A percentile compares a stretch with the other conserved stretches of the same genome.
These are phyloP conservation scores for Malus sieversii DNA, from an alignment of 306 rosid genomes.

Conservation along the genomic window DNA sequence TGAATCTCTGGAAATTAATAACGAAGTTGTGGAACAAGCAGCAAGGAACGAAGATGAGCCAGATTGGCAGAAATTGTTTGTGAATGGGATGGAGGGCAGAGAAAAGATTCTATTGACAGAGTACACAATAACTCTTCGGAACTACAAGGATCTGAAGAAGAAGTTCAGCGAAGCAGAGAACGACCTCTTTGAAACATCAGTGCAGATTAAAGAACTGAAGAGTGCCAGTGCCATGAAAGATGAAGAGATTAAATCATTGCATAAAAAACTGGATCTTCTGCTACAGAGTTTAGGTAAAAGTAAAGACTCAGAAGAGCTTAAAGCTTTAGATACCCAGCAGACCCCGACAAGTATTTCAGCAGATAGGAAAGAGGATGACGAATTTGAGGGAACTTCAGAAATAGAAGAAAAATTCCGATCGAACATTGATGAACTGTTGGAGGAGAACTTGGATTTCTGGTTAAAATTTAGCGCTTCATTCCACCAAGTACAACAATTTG, in stretches of 20 bases:
- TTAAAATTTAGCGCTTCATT: conserved; percentile 63
- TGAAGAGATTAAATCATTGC: conserved; percentile 69
- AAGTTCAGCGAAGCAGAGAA: conserved; percentile 53
- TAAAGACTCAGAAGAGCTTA: conserved; percentile 24
- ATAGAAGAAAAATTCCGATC: conserved; percentile 62
- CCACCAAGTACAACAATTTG: conserved; percentile 64
- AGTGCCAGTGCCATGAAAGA: conserved; percentile 57
- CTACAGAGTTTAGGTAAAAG: conserved; percentile 43
- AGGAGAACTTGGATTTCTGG: conserved; percentile 89
- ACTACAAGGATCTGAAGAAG: conserved; percentile 77
- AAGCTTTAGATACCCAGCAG: conserved; percentile 9
- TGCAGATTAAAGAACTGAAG: conserved; percentile 56
- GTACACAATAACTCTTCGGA: conserved; percentile 76
- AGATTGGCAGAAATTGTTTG: conserved; percentile 65
- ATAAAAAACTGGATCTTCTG: conserved; percentile 53
- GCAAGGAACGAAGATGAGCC: conserved; percentile 51
- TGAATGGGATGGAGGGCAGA: conserved; percentile 58
- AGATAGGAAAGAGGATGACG: not conserved
- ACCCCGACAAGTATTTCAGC: not conserved
- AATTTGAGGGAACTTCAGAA: conserved; percentile 38
- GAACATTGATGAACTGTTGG: conserved; percentile 71
- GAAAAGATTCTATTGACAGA: conserved; percentile 60
- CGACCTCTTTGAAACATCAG: conserved; percentile 38
- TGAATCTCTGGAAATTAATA: conserved; percentile 4
- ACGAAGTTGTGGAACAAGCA: conserved; percentile 20